Evolutionary conservation across 2,329 filamentous ascomycete species (phyloP), one percentile per base, ranked within the genome.

Genomic region (Penicillium nordicum): DNA sequence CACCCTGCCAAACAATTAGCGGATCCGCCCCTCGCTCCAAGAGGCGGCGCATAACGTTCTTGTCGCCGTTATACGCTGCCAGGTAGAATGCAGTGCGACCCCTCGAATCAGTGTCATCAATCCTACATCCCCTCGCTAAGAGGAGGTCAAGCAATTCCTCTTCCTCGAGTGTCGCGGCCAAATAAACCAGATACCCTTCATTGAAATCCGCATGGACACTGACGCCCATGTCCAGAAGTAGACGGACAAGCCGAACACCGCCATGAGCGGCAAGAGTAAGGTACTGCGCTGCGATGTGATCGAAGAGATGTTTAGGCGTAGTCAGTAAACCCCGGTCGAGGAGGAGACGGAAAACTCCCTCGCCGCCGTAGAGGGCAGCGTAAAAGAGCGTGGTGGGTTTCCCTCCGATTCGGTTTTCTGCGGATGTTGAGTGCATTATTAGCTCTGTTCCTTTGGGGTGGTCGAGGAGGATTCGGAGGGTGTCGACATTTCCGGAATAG

Each of bases 341-440:
- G 16, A 37, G 34, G 16, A 37, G 16, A 18, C 34, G 34, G 34
- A 37, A 4, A n/a, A 37, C 34, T 4, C 8, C 34, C 8, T 37
- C 16, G 34, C 34, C 34, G 7, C 34, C 34, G 0, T 4, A 4
- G 16, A 37, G 34, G 16, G 34, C 34, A n/a, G 7, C 16, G 4
- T 10, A 4, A 16, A 37, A 37, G 7, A 37, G 34, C 34, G 34
- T 1, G 8, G 8, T 27, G 25, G 1, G 25, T 27, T 27, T 27
- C 7, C 3, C 1, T 37, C 4, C 3, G 8, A 8, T 9, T n/a
- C 5, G 7, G 7, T 1, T 37, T 16, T 8, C 5, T 10, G 0
- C 16, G 9, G 16, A 9, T n/a, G 18, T 4, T 8, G 34, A n/a
- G 16, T 37, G 8, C 8, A 10, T n/a, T 8, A 18, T 16, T 10